phyloP scores from a whole-genome alignment of 768 basidiomycete genomes.

The Auricularia sp. region DNA sequence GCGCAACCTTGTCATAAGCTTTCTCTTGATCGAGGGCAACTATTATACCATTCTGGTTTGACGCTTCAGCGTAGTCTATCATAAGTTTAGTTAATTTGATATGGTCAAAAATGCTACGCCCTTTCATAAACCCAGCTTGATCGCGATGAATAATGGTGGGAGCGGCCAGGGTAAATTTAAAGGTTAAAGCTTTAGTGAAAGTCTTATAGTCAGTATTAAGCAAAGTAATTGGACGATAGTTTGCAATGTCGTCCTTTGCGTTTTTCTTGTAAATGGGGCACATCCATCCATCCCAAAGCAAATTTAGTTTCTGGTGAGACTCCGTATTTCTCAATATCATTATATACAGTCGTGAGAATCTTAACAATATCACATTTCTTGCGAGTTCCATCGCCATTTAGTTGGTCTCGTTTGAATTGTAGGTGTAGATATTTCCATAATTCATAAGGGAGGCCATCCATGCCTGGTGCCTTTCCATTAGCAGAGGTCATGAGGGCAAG shows the following conservation, averaged over 20 bases:
- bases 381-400: background rate
- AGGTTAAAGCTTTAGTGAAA: slow-evolving; percentile 16
- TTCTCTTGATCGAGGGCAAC: slow-evolving; percentile 13
- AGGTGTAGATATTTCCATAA: background rate
- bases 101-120: slow-evolving; percentile 23
- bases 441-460: background rate
- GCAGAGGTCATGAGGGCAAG: background rate
- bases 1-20: slow-evolving; percentile 13
- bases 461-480: background rate
- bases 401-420: background rate
- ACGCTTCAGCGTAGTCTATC: slow-evolving; percentile 10
- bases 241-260: slow-evolving; percentile 4
- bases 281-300: slow-evolving; percentile 22
- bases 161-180: slow-evolving; percentile 9
- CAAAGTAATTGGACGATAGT: slow-evolving; percentile 15
- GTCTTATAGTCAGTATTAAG: slow-evolving; percentile 26
- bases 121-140: slow-evolving; percentile 31
- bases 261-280: slow-evolving; percentile 34
- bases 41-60: slow-evolving; percentile 9
- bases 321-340: slow-evolving; percentile 29
- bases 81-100: slow-evolving; percentile 16
- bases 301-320: slow-evolving; percentile 10
- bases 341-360: slow-evolving; percentile 29
- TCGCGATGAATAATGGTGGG: slow-evolving; percentile 20
- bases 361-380: background rate